Conservation (phyloP, 225 moss, liverwort and hornwort species). For the Bryum argenteum region DNA sequence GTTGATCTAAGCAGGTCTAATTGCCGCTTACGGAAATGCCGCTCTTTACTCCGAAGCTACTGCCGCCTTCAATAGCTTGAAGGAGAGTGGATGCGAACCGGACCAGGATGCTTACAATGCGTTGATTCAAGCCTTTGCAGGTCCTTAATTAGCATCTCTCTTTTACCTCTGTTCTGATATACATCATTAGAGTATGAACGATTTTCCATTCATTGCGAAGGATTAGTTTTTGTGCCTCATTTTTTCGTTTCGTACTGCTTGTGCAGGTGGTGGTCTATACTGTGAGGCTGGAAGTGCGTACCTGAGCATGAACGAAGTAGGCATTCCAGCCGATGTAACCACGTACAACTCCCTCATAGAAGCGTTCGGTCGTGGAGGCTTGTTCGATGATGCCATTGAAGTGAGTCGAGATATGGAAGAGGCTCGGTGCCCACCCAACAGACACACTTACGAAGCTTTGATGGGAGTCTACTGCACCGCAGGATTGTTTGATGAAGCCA, state of each 20-base stretch:
- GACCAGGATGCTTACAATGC: conserved; percentile 80
- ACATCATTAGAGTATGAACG: background rate
- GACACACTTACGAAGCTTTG: conserved; percentile 80
- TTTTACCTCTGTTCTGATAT: background rate
- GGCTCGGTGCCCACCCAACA: conserved; percentile 77
- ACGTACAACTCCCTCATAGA: conserved; percentile 93
- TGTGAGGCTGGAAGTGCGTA: conserved; percentile 92
- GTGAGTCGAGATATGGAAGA: conserved; percentile 97
- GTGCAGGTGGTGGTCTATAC: conserved; percentile 75
- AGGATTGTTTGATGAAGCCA: conserved; percentile 90
- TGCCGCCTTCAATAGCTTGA: conserved; percentile 71
- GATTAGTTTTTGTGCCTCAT: background rate
- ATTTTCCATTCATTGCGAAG: background rate
- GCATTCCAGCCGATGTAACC: conserved; percentile 56
- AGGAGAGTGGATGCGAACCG: conserved; percentile 72
- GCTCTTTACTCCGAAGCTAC: conserved; percentile 82
- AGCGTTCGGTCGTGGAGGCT: conserved; percentile 86
- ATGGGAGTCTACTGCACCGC: conserved; percentile 90
- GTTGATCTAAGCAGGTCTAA: conserved; percentile 56
- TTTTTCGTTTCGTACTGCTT: conserved; percentile 9
- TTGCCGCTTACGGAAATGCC: conserved; percentile 90
- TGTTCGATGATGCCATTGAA: conserved; percentile 93
- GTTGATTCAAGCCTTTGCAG: conserved; percentile 83
- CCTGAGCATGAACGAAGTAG: conserved; percentile 71
- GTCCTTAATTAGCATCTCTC: conserved; percentile 23